Evolutionary conservation across 2,329 filamentous ascomycete species (phyloP), one percentile per base, ranked within the genome.

Genomic region (Hypoxylon sp.): DNA sequence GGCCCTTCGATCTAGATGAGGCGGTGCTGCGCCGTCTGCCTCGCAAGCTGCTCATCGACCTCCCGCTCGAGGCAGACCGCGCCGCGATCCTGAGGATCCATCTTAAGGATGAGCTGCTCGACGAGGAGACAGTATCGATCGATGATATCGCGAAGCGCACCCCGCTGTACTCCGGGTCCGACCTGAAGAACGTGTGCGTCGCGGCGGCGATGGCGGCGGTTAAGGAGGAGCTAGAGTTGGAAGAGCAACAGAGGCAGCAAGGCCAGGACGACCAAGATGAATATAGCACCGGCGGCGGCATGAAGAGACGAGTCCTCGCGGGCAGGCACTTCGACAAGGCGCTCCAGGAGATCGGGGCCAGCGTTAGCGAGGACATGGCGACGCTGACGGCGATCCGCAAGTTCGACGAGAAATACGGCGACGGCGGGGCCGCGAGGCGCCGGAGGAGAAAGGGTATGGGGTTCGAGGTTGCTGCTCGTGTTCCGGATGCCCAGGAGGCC

Each of bases 401-500:
- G 81, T 99, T 98, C 76, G 96, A 99, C 77, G 93, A 97, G 81
- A 92, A 95, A 79, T 99, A 94, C 78, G 95, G 96, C 27, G 94
- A 97, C 77, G 87, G 91, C 37, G 91, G 89, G 75, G 88, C 87
- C 1, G 87, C 88, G 73, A 87, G 88, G 76, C 88, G 87, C 77
- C 89, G 87, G 79, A 88, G 82, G 75, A 80, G 79, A 61, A 82
- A 81, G 66, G 80, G 78, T 6, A 87, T 91, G 80, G 89, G 89
- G 0, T 92, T 92, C 74, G 88, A 83, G 55, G 81, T 86, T 2
- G 75, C 82, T 3, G 75, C 78, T 0, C 82, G 78, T 15, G 76
- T 74, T 21, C 72, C 74, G 2, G 83, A 82, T 65, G 78, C 80
- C 1, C 80, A 84, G 48, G 84, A 84, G 66, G 85, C 83, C 3